Evolutionary conservation across 2,329 filamentous ascomycete species (phyloP).

Genomic region (Xylaria arbuscula): DNA sequence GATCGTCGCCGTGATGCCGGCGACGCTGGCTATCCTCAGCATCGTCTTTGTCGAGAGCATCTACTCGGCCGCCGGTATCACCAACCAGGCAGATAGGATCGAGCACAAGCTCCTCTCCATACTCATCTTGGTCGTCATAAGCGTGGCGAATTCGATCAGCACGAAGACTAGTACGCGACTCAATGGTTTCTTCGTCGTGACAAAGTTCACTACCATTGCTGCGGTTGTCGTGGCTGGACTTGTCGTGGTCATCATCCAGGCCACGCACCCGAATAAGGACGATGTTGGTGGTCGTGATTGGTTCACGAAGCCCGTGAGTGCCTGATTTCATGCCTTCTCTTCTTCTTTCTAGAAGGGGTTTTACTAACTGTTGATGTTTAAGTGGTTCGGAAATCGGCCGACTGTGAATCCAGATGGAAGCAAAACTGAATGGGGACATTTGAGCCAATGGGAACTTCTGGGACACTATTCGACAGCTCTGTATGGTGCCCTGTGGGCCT

Average conservation of each 20-base stretch:
- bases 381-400: conserved; percentile 66
- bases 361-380: background rate
- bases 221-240: conserved; percentile 62
- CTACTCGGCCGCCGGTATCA: conserved; percentile 62
- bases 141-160: conserved; percentile 65
- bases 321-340: background rate
- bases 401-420: conserved; percentile 62
- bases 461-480: conserved; percentile 70
- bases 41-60: conserved; percentile 73
- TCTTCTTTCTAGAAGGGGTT: background rate
- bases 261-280: conserved; percentile 51
- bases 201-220: conserved; percentile 63
- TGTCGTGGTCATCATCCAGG: conserved; percentile 58
- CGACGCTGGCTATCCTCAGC: conserved; percentile 71
- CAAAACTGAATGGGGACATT: conserved; percentile 59
- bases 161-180: conserved; percentile 66
- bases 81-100: conserved; percentile 55
- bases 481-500: conserved; percentile 72
- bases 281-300: conserved; percentile 63
- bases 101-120: conserved; percentile 64
- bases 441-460: conserved; percentile 68
- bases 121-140: conserved; percentile 59
- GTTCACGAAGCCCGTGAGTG: conserved; percentile 55
- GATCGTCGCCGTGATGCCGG: conserved; percentile 73
- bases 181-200: conserved; percentile 66